Percentiles rank a stretch among this genome's conserved stretches.
Conservation (phyloP, 257 asterid species). For the Capsicum rhomboideum region DNA sequence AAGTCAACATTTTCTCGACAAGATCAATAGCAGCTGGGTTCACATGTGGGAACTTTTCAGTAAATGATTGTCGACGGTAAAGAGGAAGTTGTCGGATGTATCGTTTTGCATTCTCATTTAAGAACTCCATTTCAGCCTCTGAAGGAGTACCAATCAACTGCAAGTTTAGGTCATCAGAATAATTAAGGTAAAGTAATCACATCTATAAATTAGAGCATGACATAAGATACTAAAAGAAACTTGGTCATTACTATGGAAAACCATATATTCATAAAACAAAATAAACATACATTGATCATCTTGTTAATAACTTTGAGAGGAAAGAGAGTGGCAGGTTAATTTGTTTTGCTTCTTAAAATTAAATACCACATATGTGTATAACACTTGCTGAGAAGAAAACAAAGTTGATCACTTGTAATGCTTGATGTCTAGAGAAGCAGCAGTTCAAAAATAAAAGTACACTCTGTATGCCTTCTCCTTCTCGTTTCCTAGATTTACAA, state of each 20-base stretch:
- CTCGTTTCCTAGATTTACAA: neutral
- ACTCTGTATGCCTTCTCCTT: neutral
- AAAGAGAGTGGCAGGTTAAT: neutral
- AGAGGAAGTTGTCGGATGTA: conserved; percentile 83
- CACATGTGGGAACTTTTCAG: conserved; percentile 75
- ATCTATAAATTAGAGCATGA: neutral
- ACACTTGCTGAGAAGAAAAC: neutral
- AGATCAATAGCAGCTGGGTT: conserved; percentile 95
- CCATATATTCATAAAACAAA: neutral
- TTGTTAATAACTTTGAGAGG: neutral
- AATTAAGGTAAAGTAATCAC: neutral
- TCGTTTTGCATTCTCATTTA: conserved; percentile 83
- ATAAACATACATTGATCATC: neutral
- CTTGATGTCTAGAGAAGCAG: neutral
- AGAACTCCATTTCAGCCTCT: conserved; percentile 78
- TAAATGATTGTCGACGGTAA: conserved; percentile 65
- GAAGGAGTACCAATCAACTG: conserved; percentile 96
- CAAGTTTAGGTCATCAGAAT: conserved; percentile 1
- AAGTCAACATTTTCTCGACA: conserved; percentile 86
- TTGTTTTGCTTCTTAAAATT: neutral
- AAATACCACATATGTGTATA: neutral
- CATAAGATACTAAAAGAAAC: neutral
- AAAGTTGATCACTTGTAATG: neutral
- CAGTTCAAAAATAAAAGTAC: neutral
- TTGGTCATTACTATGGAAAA: neutral